Conservation (phyloP, 208 protist species). For the Leishmania lainsoni region DNA sequence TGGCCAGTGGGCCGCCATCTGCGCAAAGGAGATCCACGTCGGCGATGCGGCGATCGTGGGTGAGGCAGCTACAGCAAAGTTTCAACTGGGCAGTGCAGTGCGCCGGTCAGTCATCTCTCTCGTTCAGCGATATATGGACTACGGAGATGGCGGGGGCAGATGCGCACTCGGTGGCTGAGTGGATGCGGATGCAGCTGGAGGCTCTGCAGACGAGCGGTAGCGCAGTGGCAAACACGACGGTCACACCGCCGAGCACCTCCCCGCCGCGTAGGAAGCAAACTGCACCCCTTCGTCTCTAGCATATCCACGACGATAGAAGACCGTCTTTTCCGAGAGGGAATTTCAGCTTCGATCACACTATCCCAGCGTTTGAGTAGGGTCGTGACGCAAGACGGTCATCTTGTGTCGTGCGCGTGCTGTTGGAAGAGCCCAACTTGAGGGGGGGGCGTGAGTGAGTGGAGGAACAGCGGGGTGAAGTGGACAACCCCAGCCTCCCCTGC, state of each 20-base stretch:
- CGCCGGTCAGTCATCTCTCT: constrained; percentile 46
- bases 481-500: too few species aligned
- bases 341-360: neutral
- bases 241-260: neutral
- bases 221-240: neutral
- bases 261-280: neutral
- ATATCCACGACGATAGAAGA: too few species aligned
- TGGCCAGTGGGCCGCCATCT: neutral
- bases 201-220: neutral
- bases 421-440: neutral
- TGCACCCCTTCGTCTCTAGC: neutral
- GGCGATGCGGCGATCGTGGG: neutral
- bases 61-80: constrained; percentile 41
- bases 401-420: neutral
- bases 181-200: constrained; percentile 7
- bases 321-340: neutral
- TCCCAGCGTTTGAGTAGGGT: neutral
- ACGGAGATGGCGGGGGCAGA: neutral
- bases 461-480: neutral
- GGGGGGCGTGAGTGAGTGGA: neutral
- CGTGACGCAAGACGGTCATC: neutral
- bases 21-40: neutral
- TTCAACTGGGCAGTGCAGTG: constrained; percentile 60
- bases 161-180: neutral
- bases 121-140: constrained; percentile 19